Percentiles rank a stretch among this genome's conserved stretches.
These are phyloP conservation scores for Abortiporus biennis DNA, from an alignment of 1,284 basidiomycete species.

Conservation along the genomic window DNA sequence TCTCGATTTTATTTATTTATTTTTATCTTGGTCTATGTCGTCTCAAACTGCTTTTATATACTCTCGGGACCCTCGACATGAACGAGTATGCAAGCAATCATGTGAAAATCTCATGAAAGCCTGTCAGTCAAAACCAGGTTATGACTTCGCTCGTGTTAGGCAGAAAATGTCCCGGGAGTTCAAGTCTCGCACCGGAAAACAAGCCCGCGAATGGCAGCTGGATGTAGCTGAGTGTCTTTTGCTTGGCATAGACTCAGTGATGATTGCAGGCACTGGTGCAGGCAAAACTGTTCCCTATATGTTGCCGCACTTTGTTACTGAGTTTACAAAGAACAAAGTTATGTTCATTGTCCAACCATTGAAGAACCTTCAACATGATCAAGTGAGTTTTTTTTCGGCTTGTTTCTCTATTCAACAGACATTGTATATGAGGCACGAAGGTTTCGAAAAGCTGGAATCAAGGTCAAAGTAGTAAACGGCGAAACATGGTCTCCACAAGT, in stretches of 20 bases:
- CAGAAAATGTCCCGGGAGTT: too few relatives aligned
- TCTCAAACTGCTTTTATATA: too few relatives aligned
- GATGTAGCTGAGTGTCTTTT: conserved; percentile 27
- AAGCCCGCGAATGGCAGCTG: conserved; percentile 25
- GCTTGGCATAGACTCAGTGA: conserved; percentile 25
- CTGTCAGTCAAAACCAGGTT: too few relatives aligned
- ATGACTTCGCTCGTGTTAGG: too few relatives aligned
- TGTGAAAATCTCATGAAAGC: too few relatives aligned
- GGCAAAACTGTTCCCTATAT: conserved; percentile 33
- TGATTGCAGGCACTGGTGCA: conserved; percentile 28
- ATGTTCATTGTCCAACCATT: conserved; percentile 27
- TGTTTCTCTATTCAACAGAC: background rate
- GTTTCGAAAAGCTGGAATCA: conserved; percentile 22
- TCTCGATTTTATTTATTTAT: too few relatives aligned
- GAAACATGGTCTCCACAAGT: conserved; percentile 20
- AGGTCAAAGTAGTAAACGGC: conserved; percentile 26
- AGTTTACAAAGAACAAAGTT: conserved; percentile 12
- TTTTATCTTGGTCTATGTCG: too few relatives aligned
- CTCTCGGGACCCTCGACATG: too few relatives aligned
- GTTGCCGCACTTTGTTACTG: conserved; percentile 21
- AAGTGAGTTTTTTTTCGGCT: conserved; percentile 10
- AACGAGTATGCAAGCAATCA: too few relatives aligned
- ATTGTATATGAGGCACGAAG: conserved; percentile 11
- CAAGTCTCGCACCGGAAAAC: conserved; percentile 8
- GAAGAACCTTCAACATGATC: conserved; percentile 23